phyloP scores from a whole-genome alignment of 371 early-diverging fungal species.

The Mortierella sp. region DNA sequence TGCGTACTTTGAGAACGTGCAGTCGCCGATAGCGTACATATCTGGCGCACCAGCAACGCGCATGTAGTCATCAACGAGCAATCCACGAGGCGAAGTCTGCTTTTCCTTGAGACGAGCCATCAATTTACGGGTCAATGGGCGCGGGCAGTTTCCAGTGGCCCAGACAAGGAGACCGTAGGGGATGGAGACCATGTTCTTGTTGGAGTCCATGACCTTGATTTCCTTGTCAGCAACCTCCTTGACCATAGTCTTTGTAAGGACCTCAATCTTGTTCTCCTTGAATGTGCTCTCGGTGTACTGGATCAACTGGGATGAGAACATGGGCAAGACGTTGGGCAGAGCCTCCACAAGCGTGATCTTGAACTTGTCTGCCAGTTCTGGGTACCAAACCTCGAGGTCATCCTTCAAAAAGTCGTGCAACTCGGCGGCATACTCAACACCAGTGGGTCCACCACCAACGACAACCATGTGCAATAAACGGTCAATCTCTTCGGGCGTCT shows the following conservation, averaged over 20 bases:
- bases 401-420: conserved; percentile 92
- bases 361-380: conserved; percentile 84
- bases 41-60: conserved; percentile 77
- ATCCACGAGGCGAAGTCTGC: conserved; percentile 86
- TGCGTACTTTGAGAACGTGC: conserved; percentile 85
- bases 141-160: conserved; percentile 95
- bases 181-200: conserved; percentile 72
- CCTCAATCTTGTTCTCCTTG: conserved; percentile 85
- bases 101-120: conserved; percentile 74
- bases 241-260: conserved; percentile 90
- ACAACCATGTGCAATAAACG: conserved; percentile 95
- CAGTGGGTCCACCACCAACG: conserved; percentile 97
- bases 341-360: conserved; percentile 93
- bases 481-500: conserved; percentile 78
- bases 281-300: conserved; percentile 92
- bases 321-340: conserved; percentile 86
- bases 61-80: conserved; percentile 87
- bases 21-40: conserved; percentile 92
- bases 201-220: conserved; percentile 80
- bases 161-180: conserved; percentile 93
- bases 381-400: conserved; percentile 88
- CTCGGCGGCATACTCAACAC: conserved; percentile 96
- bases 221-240: conserved; percentile 87
- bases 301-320: conserved; percentile 90
- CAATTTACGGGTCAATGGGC: conserved; percentile 80